Conservation (phyloP, 345 rosid species). For the Microthlaspi erraticum region DNA sequence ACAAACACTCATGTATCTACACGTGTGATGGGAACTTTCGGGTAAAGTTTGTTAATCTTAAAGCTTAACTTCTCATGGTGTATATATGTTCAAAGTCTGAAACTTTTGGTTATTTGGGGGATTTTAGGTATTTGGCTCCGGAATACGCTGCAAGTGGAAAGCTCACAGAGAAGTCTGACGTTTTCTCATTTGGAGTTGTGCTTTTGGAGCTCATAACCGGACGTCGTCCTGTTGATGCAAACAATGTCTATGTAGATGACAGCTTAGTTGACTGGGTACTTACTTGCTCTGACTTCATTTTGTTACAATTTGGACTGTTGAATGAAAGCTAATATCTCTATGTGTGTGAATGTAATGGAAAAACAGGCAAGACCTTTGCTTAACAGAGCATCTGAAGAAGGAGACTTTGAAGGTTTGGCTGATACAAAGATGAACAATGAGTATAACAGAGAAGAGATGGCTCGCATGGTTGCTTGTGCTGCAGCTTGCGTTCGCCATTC, state of each 20-base stretch:
- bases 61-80: slow-evolving; percentile 2
- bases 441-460: slow-evolving; percentile 70
- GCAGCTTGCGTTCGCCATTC: slow-evolving; percentile 90
- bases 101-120: slow-evolving; percentile 3
- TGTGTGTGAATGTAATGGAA: slow-evolving; percentile 27
- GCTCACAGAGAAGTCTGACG: slow-evolving; percentile 84
- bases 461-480: slow-evolving; percentile 82
- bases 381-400: slow-evolving; percentile 66
- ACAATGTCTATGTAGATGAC: slow-evolving; percentile 63
- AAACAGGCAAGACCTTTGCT: slow-evolving; percentile 82
- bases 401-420: slow-evolving; percentile 59
- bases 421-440: slow-evolving; percentile 61
- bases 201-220: slow-evolving; percentile 87
- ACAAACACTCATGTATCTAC: slow-evolving; percentile 89
- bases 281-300: slow-evolving; percentile 24
- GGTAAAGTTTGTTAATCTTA: slow-evolving; percentile 32
- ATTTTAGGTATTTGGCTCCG: slow-evolving; percentile 77
- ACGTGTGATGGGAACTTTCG: slow-evolving; percentile 88
- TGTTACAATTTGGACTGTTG: neutral
- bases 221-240: slow-evolving; percentile 69
- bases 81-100: neutral
- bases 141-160: slow-evolving; percentile 91
- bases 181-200: slow-evolving; percentile 87
- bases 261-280: slow-evolving; percentile 93
- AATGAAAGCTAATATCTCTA: slow-evolving; percentile 9